Conservation (phyloP, 2,329 filamentous ascomycete species). For the Dichotomopilus funicola region DNA sequence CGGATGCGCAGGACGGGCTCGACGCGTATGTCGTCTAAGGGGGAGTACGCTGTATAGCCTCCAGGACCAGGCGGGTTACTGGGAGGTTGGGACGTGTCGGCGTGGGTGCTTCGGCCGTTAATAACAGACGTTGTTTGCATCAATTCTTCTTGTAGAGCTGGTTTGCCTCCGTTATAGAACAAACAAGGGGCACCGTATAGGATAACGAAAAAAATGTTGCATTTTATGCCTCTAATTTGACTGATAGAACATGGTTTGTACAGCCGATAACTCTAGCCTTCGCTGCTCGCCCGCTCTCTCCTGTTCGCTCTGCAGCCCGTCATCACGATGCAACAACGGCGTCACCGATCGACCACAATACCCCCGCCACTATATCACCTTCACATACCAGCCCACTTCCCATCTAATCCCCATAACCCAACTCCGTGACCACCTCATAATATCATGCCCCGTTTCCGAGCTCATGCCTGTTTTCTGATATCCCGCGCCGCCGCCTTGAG, state of each 20-base stretch:
- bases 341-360: too few species aligned
- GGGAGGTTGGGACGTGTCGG: neutral
- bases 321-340: neutral
- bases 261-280: conserved; percentile 7
- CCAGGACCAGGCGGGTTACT: neutral
- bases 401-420: neutral
- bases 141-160: neutral
- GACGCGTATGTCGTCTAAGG: neutral
- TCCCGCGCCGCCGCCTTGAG: conserved; percentile 56
- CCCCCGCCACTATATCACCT: neutral
- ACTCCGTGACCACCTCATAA: neutral
- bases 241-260: conserved; percentile 16
- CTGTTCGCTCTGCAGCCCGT: neutral
- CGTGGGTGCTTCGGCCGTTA: conserved; percentile 2
- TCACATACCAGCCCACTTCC: neutral
- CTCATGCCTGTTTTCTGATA: conserved; percentile 28
- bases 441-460: neutral
- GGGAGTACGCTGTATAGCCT: conserved; percentile 4
- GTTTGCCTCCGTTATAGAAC: neutral
- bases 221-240: conserved; percentile 18
- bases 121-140: conserved; percentile 10
- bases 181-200: neutral
- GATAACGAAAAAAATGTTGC: conserved; percentile 13
- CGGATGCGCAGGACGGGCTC: neutral
- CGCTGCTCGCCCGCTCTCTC: conserved; percentile 2